These are phyloP conservation scores for Mycena metata DNA, from an alignment of 768 basidiomycete species.

Conservation along the genomic window DNA sequence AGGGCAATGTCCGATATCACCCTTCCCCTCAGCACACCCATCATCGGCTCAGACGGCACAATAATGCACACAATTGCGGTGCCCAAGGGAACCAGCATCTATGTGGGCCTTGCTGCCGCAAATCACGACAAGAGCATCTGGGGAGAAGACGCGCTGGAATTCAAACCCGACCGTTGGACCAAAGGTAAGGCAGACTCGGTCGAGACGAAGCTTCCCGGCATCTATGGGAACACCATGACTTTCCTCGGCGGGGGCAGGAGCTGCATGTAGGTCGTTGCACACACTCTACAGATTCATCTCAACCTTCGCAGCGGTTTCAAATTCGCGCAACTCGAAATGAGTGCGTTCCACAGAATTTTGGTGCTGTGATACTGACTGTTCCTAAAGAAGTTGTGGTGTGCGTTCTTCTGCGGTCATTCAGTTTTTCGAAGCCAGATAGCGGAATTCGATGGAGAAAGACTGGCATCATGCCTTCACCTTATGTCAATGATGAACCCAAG, in stretches of 20 bases:
- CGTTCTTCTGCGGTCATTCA: not conserved
- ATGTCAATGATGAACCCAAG: not conserved
- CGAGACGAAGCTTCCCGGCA: not conserved
- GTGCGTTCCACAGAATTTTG: not conserved
- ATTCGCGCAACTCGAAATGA: constrained; percentile 4
- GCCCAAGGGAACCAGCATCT: constrained; percentile 3
- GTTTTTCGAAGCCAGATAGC: constrained; percentile 2
- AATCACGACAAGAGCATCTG: constrained; percentile 1
- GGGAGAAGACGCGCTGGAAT: constrained; percentile 1
- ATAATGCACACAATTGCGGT: not conserved
- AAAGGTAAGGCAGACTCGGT: constrained; percentile 6
- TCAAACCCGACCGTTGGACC: constrained; percentile 2
- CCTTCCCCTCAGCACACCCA: constrained; percentile 4
- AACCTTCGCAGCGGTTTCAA: constrained; percentile 3
- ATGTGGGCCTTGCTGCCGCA: not conserved
- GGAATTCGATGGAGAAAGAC: constrained; percentile 2
- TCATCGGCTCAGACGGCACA: not conserved
- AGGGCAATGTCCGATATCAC: not conserved
- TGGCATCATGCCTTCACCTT: not conserved
- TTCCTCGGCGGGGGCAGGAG: not conserved
- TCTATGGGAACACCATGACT: constrained; percentile 3
- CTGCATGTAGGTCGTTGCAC: constrained; percentile 5
- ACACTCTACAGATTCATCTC: not conserved
- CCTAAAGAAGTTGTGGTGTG: not conserved
- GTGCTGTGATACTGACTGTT: not conserved